Percentiles rank a stretch among this genome's conserved stretches.
Conservation (phyloP, 352 stramenopile genomes). For the Phytophthora agathidicida region DNA sequence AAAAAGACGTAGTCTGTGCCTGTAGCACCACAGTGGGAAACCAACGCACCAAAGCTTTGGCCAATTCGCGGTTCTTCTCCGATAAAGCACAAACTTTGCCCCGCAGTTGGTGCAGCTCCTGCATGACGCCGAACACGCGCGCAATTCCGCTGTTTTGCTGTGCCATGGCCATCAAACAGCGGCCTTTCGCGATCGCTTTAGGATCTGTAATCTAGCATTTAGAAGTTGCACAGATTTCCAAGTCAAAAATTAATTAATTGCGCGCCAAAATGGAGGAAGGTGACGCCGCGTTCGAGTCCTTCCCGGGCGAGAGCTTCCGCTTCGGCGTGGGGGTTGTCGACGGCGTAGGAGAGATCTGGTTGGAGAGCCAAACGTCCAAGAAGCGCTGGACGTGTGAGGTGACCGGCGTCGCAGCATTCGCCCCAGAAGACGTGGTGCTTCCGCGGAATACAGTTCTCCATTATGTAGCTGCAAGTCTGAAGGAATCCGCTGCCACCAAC, state of each 20-base stretch:
- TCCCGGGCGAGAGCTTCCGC: slow-evolving; percentile 29
- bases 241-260: no score
- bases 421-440: slow-evolving; percentile 19
- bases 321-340: slow-evolving; percentile 11
- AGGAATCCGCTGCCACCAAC: slow-evolving; percentile 6
- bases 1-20: background rate
- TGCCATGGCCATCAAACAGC: slow-evolving; percentile 29
- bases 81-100: slow-evolving; percentile 45
- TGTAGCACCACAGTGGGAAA: background rate
- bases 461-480: slow-evolving; percentile 29
- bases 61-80: slow-evolving; percentile 67
- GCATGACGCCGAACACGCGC: slow-evolving; percentile 64
- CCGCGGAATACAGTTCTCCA: slow-evolving; percentile 27
- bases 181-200: slow-evolving; percentile 28
- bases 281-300: slow-evolving; percentile 22
- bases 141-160: slow-evolving; percentile 43
- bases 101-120: slow-evolving; percentile 66
- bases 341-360: slow-evolving; percentile 14
- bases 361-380: slow-evolving; percentile 24
- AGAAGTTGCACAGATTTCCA: no score
- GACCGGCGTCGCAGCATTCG: slow-evolving; percentile 16
- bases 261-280: slow-evolving; percentile 29
- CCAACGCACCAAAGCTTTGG: slow-evolving; percentile 62
- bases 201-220: no score
- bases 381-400: slow-evolving; percentile 26